Conservation (phyloP, 2,329 filamentous ascomycete species). For the Pyrenophora teres region DNA sequence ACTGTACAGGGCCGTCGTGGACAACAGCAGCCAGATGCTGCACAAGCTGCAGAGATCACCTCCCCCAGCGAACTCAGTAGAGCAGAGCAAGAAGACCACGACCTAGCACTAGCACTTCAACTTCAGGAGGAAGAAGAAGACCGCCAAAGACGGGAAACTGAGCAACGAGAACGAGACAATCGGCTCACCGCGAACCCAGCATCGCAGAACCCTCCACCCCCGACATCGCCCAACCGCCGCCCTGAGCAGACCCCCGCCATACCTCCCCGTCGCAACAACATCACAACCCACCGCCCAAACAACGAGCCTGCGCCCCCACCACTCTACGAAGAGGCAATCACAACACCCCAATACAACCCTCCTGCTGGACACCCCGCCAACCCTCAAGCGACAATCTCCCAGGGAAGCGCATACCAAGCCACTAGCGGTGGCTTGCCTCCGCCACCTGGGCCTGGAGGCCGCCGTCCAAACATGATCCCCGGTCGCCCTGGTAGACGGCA, state of each 20-base stretch:
- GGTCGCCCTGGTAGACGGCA: constrained; percentile 31
- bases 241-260: constrained; percentile 51
- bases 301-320: constrained; percentile 63
- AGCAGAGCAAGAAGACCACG: constrained; percentile 80
- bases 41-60: constrained; percentile 25
- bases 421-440: constrained; percentile 18
- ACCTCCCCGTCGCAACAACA: constrained; percentile 50
- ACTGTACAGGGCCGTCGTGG: constrained; percentile 54
- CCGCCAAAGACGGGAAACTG: constrained; percentile 64
- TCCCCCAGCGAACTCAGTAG: constrained; percentile 44
- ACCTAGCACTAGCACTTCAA: constrained; percentile 85
- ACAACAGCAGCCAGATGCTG: constrained; percentile 22
- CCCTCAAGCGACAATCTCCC: constrained; percentile 37
- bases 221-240: constrained; percentile 48
- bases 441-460: constrained; percentile 10
- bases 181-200: constrained; percentile 68
- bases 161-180: constrained; percentile 69
- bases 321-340: constrained; percentile 68
- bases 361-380: constrained; percentile 53
- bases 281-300: constrained; percentile 42
- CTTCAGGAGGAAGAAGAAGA: constrained; percentile 94
- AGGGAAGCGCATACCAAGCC: constrained; percentile 34
- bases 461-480: neutral
- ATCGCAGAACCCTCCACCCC: constrained; percentile 49
- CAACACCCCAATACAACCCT: constrained; percentile 60